A percentile compares a stretch with the other conserved stretches of the same genome.
phyloP scores from a whole-genome alignment of 495 filamentous ascomycete species.

The Recurvomyces mirabilis region DNA sequence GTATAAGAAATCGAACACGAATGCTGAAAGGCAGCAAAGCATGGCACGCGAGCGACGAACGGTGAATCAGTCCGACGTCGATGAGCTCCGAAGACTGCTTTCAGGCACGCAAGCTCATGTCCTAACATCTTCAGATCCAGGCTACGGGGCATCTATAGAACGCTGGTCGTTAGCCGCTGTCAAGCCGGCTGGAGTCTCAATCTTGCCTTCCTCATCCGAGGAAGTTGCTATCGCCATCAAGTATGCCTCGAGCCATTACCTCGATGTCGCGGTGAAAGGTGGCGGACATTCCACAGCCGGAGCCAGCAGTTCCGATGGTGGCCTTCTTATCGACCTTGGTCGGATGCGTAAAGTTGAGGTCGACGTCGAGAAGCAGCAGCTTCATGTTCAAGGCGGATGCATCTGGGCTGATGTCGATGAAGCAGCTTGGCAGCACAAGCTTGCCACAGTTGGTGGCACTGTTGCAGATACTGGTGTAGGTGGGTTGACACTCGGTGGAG shows the following conservation, averaged over 20 bases:
- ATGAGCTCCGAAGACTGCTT: conserved; percentile 3
- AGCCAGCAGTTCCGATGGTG: conserved; percentile 38
- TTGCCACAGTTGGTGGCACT: conserved; percentile 49
- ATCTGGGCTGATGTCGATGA: conserved; percentile 48
- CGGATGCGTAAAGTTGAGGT: conserved; percentile 41
- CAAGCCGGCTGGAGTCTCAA: conserved; percentile 31
- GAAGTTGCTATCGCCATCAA: conserved; percentile 35
- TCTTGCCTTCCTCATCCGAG: conserved; percentile 28
- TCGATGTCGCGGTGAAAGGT: conserved; percentile 42
- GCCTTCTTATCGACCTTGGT: conserved; percentile 45
- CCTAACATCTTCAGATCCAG: conserved; percentile 4
- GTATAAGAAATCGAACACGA: too few relatives aligned
- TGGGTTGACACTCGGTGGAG: conserved; percentile 47
- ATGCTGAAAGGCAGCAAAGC: too few relatives aligned
- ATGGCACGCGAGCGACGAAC: too few relatives aligned
- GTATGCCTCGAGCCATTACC: conserved; percentile 34
- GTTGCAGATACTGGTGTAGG: conserved; percentile 51
- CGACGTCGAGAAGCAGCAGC: conserved; percentile 32
- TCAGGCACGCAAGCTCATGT: conserved; percentile 8
- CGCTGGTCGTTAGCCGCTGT: conserved; percentile 24
- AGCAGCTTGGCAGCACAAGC: conserved; percentile 36
- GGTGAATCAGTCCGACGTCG: conserved; percentile 5
- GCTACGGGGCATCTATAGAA: conserved; percentile 24
- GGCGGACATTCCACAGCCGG: conserved; percentile 45
- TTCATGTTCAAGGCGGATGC: conserved; percentile 43